Evolutionary conservation across 2,329 filamentous ascomycete species (phyloP), one percentile per base, ranked within the genome.

Genomic region (Chaetomiaceae sp.): DNA sequence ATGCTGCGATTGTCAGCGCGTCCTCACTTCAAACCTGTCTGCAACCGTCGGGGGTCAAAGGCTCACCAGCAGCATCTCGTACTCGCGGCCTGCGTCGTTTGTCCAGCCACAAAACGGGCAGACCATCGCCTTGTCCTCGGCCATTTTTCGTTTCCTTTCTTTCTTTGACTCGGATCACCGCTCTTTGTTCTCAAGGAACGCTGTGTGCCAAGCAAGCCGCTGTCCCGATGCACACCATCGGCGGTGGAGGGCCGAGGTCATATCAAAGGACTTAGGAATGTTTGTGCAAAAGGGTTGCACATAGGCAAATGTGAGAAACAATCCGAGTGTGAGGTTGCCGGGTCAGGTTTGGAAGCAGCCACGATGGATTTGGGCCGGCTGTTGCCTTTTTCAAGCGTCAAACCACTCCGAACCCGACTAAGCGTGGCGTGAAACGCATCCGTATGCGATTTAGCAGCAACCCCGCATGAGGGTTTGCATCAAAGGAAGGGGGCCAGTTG

Each of bases 91-190:
- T 12, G 65, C 57, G 9, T 51, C 53, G 11, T 64, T 54, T 29
- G 58, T 60, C 57, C 66, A 71, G 48, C 66, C 66, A 52, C 71
- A 73, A 47, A 73, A 73, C 2, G 71, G 71, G 44, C 71, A 69
- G 17, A 31, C 51, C 47, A 52, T 52, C 27, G 17, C 47, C 29
- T 52, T 31, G 48, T 53, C 29, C 7, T 49, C 39, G 27, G 22
- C 44, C 52, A 53, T 54, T 52, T 51, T 51, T 9, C 11, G 38
- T 53, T 22, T 34, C 25, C 38, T 33, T 20, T 43, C 36, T 56
- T 54, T 47, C 39, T 39, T 23, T 15, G 29, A 12, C 11, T 7
- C 15, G 3, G 44, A 17, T 42, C 7, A 11, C 12, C 22, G 12
- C 31, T 27, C 33, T 31, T 46, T 38, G 25, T 33, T 49, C 7